phyloP scores from a whole-genome alignment of 257 asterid genomes.

The Plectranthus barbatus region DNA sequence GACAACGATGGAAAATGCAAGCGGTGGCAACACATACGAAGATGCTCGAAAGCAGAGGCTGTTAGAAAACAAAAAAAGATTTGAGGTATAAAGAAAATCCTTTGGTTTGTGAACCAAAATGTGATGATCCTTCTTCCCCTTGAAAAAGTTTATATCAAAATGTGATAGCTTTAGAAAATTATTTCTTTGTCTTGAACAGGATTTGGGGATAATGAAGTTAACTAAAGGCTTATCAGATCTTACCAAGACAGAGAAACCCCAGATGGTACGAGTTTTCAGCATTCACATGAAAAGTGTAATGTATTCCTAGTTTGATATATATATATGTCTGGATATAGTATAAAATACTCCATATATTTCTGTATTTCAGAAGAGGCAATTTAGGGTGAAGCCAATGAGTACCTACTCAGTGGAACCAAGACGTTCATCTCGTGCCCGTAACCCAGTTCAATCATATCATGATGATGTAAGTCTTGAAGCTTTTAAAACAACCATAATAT shows the following conservation, averaged over 20 bases:
- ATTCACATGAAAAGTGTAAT: constrained; percentile 4
- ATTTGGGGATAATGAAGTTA: constrained; percentile 63
- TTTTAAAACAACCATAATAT: not conserved
- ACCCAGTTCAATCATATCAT: constrained; percentile 47
- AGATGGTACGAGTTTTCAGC: constrained; percentile 30
- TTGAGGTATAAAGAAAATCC: constrained; percentile 42
- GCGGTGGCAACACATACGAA: constrained; percentile 41
- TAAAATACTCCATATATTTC: not conserved
- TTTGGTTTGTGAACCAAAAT: not conserved
- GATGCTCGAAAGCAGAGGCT: constrained; percentile 68
- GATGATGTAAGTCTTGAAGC: constrained; percentile 55
- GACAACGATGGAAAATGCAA: constrained; percentile 36
- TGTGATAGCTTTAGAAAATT: not conserved
- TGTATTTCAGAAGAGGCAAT: constrained; percentile 29
- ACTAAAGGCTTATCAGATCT: constrained; percentile 48
- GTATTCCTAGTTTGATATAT: not conserved
- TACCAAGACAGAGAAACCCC: constrained; percentile 45
- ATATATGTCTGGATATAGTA: not conserved
- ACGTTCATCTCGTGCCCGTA: constrained; percentile 78
- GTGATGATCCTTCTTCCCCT: not conserved
- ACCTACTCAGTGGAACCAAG: constrained; percentile 54
- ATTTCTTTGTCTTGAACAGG: constrained; percentile 30
- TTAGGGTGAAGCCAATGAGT: constrained; percentile 23
- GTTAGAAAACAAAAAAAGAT: constrained; percentile 54
- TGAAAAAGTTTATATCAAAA: not conserved